phyloP scores from a whole-genome alignment of 2,329 filamentous ascomycete species.

The Nemania sp. region DNA sequence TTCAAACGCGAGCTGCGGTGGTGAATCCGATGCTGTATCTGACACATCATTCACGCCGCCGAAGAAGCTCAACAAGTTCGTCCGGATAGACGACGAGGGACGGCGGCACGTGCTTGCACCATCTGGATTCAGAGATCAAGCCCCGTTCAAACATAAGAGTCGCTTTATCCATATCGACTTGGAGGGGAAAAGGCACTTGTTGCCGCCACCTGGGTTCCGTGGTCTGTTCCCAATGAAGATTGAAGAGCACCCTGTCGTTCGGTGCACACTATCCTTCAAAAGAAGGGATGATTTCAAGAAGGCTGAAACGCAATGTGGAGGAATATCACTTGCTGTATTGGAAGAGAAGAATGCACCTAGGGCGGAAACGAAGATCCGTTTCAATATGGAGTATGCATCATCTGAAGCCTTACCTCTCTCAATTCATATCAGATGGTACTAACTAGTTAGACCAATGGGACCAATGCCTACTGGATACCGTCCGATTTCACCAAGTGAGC shows the following conservation, averaged over 20 bases:
- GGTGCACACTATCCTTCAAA: background rate
- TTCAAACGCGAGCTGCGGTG: too few relatives aligned
- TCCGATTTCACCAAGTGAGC: background rate
- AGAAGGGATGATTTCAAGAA: background rate
- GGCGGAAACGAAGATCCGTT: background rate
- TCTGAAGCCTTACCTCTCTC: background rate
- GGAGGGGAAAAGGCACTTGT: background rate
- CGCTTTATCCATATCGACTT: background rate
- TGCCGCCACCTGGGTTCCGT: constrained; percentile 10
- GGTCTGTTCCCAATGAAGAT: background rate
- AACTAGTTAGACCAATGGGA: background rate
- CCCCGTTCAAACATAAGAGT: background rate
- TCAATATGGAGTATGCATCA: background rate
- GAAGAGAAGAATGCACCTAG: background rate
- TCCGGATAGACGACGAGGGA: background rate
- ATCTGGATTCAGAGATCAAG: background rate
- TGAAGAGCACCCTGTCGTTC: background rate
- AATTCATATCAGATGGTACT: background rate
- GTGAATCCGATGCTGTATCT: constrained; percentile 18
- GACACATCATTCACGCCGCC: constrained; percentile 29
- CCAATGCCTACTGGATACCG: too few relatives aligned
- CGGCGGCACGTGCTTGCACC: constrained; percentile 1
- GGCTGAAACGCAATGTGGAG: background rate
- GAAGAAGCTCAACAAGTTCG: background rate
- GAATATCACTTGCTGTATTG: constrained; percentile 13